Base-by-base conservation (phyloP, 2,329 filamentous ascomycete species). In the Pestalotiopsis sp. region DNA sequence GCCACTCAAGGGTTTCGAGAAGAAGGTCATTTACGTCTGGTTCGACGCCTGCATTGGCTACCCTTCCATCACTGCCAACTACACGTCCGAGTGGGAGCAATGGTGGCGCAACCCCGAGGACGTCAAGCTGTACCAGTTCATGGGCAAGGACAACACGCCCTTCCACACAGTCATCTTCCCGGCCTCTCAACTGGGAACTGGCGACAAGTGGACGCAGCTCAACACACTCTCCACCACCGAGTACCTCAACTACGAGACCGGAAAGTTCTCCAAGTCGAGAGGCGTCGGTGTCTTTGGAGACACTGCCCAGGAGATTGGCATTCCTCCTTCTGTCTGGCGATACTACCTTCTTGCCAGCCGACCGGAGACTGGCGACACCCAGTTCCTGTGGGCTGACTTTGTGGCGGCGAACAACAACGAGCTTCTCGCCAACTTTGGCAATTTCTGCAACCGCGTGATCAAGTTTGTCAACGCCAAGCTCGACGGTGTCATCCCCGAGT, bases 1-100 rank as follows among this genome's bases (percentile, higher is more conserved):
- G 59, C 86, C 84, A 4, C 82, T 87, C 4, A 84, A 86, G 67
- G 86, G 85, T 31, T 90, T 88, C 73, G 82, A 83, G 59, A 82
- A 84, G 72, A 90, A 90, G 84, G 95, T 93, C 69, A 85, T 93
- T 70, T 93, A 93, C 76, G 90, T 93, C 71, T 82, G 81, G 80
- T 94, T 94, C 73, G 92, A 94, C 77, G 92, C 92, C 59, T 93
- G 91, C 78, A 93, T 93, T 73, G 92, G 92, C 14, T 94, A 94
- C 77, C 87, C 91, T 25, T 93, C 91, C 0, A 94, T 94, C 73
- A 93, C 92, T 0, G 91, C 91, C 59, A 92, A 89, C 73, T 93
- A 93, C 78, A 93, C 91, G 3, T 73, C 75, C 45, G 83, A 93
- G 68, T 94, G 92, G 92, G 87, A 93, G 81, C 85, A 90, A 73